Conservation (phyloP, 768 basidiomycete genomes). For the Trametes cubensis region DNA sequence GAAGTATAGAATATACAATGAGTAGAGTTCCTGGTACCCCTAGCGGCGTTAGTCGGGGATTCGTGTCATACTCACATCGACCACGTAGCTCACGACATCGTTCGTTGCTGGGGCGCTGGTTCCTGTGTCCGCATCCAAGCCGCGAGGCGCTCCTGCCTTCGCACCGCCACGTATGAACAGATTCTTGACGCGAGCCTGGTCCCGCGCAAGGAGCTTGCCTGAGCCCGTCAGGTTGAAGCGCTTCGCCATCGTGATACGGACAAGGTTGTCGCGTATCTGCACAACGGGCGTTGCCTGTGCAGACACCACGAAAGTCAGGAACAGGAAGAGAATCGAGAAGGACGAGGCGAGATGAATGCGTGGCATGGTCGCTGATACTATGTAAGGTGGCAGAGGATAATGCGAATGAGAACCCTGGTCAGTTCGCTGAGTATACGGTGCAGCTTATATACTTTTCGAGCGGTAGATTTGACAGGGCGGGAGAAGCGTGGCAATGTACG, state of each 20-base stretch:
- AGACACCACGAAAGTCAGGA: slow-evolving; percentile 28
- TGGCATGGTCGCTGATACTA: slow-evolving; percentile 19
- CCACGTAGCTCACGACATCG: slow-evolving; percentile 43
- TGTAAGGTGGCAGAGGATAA: slow-evolving; percentile 7
- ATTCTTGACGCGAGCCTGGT: slow-evolving; percentile 51
- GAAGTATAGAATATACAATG: not conserved
- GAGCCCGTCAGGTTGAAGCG: slow-evolving; percentile 53
- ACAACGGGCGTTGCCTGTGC: slow-evolving; percentile 24
- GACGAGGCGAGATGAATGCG: slow-evolving; percentile 24
- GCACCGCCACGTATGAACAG: slow-evolving; percentile 45
- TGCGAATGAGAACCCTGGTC: no score
- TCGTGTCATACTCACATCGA: slow-evolving; percentile 23
- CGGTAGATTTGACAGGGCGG: no score
- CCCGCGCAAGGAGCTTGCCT: slow-evolving; percentile 51
- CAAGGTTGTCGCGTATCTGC: slow-evolving; percentile 25
- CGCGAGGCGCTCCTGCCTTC: slow-evolving; percentile 30
- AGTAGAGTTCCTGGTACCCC: not conserved
- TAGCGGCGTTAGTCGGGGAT: not conserved
- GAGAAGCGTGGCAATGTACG: no score
- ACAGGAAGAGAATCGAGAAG: slow-evolving; percentile 30
- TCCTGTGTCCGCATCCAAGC: slow-evolving; percentile 18
- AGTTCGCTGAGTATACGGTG: no score
- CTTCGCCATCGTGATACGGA: slow-evolving; percentile 56
- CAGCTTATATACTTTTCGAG: no score
- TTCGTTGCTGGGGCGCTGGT: slow-evolving; percentile 45